Conservation (phyloP, 2,329 filamentous ascomycete genomes). For the Colletotrichum paranaense region DNA sequence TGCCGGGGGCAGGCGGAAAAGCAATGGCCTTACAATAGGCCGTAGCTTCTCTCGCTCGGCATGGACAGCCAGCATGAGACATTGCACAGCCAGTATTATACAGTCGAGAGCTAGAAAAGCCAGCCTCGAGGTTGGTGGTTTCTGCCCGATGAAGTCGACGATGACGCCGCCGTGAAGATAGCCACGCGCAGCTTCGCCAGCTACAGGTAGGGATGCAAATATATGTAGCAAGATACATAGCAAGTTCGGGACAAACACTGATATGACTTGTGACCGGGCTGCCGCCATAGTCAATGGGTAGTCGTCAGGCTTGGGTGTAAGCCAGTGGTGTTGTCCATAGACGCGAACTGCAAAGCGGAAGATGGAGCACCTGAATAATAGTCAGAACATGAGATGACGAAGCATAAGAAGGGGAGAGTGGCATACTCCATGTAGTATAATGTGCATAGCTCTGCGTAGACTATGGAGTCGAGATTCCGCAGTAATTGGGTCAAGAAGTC, state of each 20-base stretch:
- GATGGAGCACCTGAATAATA: constrained; percentile 67
- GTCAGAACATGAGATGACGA: constrained; percentile 32
- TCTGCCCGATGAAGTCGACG: constrained; percentile 76
- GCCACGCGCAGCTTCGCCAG: constrained; percentile 70
- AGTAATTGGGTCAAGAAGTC: constrained; percentile 71
- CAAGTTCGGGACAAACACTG: constrained; percentile 68
- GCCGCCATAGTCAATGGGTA: constrained; percentile 67
- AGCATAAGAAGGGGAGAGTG: not conserved
- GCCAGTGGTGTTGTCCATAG: constrained; percentile 70
- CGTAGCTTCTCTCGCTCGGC: constrained; percentile 69
- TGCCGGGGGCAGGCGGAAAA: constrained; percentile 20
- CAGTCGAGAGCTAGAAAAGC: constrained; percentile 68
- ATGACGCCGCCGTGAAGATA: constrained; percentile 76
- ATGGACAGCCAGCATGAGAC: constrained; percentile 73
- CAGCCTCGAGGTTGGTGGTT: constrained; percentile 67
- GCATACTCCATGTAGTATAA: constrained; percentile 78
- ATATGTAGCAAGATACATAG: constrained; percentile 72
- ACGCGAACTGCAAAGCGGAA: constrained; percentile 70
- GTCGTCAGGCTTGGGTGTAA: constrained; percentile 70
- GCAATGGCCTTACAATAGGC: constrained; percentile 43
- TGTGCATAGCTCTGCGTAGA: constrained; percentile 73
- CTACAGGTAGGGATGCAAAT: constrained; percentile 63
- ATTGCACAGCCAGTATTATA: constrained; percentile 67
- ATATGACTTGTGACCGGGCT: constrained; percentile 66
- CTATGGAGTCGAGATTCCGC: constrained; percentile 69